A percentile compares a stretch with the other conserved stretches of the same genome.
Conservation (phyloP, 2,329 filamentous ascomycete species). For the Diaporthe humulicola region DNA sequence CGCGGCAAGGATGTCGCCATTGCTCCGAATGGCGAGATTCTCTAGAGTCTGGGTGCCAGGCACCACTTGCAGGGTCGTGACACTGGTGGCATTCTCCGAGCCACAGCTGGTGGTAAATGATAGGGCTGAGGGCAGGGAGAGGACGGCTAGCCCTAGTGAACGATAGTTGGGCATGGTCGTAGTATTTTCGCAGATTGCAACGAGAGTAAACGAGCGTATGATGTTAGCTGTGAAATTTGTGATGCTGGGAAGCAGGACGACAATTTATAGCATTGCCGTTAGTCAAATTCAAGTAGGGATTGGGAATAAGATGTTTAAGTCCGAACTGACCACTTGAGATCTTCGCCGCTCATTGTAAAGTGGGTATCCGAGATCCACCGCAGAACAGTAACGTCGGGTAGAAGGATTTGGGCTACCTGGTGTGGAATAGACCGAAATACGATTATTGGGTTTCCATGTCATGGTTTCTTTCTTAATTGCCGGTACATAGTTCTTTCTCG, state of each 20-base stretch:
- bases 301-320: slow-evolving; percentile 4
- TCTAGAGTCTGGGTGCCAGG: not conserved
- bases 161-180: not conserved
- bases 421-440: not conserved
- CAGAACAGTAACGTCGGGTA: not conserved
- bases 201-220: not conserved
- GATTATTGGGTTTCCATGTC: too few relatives aligned
- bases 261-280: not conserved
- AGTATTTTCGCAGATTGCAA: too few relatives aligned
- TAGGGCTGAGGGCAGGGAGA: not conserved
- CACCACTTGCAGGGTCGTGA: not conserved
- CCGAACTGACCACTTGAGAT: not conserved
- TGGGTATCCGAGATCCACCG: not conserved
- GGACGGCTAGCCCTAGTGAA: not conserved
- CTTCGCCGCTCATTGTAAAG: not conserved
- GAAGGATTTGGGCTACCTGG: not conserved
- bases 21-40: slow-evolving; percentile 6
- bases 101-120: not conserved
- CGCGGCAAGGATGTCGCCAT: slow-evolving; percentile 1
- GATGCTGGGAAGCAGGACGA: not conserved
- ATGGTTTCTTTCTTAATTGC: too few relatives aligned
- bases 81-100: not conserved
- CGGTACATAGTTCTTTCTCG: too few relatives aligned
- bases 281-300: not conserved
- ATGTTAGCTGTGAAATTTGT: too few relatives aligned